These are phyloP conservation scores for Solanum lycopersicoides DNA, from an alignment of 257 asterid species.

Conservation along the genomic window DNA sequence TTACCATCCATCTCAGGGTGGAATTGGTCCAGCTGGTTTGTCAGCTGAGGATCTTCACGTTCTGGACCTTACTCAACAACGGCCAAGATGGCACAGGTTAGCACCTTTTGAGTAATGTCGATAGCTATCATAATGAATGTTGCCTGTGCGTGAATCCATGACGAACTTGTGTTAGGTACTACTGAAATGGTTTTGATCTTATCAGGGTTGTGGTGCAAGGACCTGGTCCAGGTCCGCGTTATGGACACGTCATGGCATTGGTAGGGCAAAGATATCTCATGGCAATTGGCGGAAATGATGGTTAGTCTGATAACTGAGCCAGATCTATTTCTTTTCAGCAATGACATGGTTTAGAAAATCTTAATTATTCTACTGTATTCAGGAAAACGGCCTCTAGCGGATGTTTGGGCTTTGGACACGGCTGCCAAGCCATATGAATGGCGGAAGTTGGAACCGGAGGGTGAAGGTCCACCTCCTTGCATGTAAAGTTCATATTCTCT, in stretches of 20 bases:
- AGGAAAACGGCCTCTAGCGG: slow-evolving; percentile 99
- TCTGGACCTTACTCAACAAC: slow-evolving; percentile 62
- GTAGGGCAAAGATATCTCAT: slow-evolving; percentile 98
- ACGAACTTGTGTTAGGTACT: background rate
- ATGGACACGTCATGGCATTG: slow-evolving; percentile 99
- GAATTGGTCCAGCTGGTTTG: slow-evolving; percentile 75
- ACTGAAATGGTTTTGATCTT: background rate
- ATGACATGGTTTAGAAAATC: background rate
- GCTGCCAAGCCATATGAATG: slow-evolving; percentile 99
- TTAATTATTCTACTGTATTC: background rate
- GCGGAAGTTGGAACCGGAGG: slow-evolving; percentile 99
- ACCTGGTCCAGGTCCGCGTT: slow-evolving; percentile 98
- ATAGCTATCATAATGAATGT: background rate
- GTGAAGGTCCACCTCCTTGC: slow-evolving; percentile 99
- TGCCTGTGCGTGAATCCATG: background rate
- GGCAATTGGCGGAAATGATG: slow-evolving; percentile 99
- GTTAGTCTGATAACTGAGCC: slow-evolving; percentile 28
- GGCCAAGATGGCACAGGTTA: slow-evolving; percentile 96
- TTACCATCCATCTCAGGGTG: slow-evolving; percentile 40
- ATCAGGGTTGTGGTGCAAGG: slow-evolving; percentile 96
- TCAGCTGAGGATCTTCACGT: slow-evolving; percentile 84
- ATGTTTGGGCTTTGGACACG: slow-evolving; percentile 99
- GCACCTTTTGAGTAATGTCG: slow-evolving; percentile 1
- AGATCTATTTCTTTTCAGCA: background rate
- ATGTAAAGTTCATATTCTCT: slow-evolving; percentile 41